phyloP scores from a whole-genome alignment of 2,329 filamentous ascomycete species.

The Aspergillus latus region DNA sequence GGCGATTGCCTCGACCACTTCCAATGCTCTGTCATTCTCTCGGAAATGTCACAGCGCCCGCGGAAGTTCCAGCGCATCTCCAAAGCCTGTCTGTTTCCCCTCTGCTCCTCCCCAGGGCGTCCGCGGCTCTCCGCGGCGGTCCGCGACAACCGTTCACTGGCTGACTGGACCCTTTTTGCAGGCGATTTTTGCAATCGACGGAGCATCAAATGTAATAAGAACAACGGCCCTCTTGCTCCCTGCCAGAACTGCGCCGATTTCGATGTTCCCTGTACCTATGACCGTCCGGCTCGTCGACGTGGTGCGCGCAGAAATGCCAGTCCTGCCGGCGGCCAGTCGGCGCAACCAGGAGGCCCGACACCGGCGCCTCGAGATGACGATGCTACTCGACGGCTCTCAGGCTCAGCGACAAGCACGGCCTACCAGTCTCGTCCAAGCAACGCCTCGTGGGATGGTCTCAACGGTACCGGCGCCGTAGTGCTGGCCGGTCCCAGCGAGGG shows the following conservation, averaged over 20 bases:
- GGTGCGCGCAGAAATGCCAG: slow-evolving; percentile 1
- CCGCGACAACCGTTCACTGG: background rate
- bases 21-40: background rate
- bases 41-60: slow-evolving; percentile 3
- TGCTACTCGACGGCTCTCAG: background rate
- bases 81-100: slow-evolving; percentile 5
- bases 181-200: slow-evolving; percentile 8
- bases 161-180: background rate
- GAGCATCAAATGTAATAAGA: slow-evolving; percentile 10
- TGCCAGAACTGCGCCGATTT: slow-evolving; percentile 10
- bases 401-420: background rate
- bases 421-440: background rate
- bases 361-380: background rate
- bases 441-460: background rate
- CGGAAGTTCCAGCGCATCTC: slow-evolving; percentile 8
- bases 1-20: background rate
- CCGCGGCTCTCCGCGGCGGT: too few relatives aligned
- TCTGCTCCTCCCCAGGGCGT: background rate
- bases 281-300: background rate
- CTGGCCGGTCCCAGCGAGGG: background rate
- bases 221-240: slow-evolving; percentile 1
- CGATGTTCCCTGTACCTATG: slow-evolving; percentile 2
- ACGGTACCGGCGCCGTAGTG: background rate
- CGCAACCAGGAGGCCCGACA: background rate
- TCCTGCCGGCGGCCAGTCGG: background rate